Conservation (phyloP, 2,329 filamentous ascomycete species). For the Aspergillus latus region DNA sequence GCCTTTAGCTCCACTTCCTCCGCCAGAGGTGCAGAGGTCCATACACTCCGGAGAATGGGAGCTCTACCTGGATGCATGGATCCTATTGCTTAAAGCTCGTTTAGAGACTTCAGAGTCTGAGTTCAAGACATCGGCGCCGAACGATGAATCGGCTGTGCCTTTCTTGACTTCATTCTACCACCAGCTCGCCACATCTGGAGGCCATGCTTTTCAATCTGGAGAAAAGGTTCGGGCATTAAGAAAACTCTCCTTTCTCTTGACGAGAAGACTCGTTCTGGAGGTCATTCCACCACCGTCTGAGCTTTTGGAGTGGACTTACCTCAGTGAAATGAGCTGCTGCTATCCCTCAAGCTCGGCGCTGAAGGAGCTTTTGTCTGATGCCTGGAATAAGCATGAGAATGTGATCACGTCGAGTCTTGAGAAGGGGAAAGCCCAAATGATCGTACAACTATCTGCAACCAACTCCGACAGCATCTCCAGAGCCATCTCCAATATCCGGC, state of each 20-base stretch:
- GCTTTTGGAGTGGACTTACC: constrained; percentile 65
- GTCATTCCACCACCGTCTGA: constrained; percentile 43
- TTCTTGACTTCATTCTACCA: constrained; percentile 70
- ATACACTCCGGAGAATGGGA: constrained; percentile 74
- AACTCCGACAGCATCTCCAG: constrained; percentile 17
- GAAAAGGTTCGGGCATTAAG: constrained; percentile 54
- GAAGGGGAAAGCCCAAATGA: constrained; percentile 36
- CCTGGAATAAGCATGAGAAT: constrained; percentile 43
- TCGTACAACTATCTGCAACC: constrained; percentile 29
- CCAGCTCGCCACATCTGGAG: constrained; percentile 49
- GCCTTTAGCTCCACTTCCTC: constrained; percentile 75
- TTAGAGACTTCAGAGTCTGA: constrained; percentile 58
- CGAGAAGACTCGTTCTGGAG: constrained; percentile 56
- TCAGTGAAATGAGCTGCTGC: constrained; percentile 66
- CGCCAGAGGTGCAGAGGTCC: constrained; percentile 63
- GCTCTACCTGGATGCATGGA: constrained; percentile 74
- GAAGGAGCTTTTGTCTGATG: constrained; percentile 52
- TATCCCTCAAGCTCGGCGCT: constrained; percentile 65
- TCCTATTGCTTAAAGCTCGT: constrained; percentile 64
- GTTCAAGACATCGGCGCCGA: constrained; percentile 53
- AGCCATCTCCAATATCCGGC: constrained; percentile 31
- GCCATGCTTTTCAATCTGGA: constrained; percentile 28
- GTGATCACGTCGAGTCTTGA: constrained; percentile 38
- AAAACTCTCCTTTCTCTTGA: constrained; percentile 64
- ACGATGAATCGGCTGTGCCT: constrained; percentile 58